phyloP scores from a whole-genome alignment of 148 eudicot species.

The Pharnaceum exiguum region DNA sequence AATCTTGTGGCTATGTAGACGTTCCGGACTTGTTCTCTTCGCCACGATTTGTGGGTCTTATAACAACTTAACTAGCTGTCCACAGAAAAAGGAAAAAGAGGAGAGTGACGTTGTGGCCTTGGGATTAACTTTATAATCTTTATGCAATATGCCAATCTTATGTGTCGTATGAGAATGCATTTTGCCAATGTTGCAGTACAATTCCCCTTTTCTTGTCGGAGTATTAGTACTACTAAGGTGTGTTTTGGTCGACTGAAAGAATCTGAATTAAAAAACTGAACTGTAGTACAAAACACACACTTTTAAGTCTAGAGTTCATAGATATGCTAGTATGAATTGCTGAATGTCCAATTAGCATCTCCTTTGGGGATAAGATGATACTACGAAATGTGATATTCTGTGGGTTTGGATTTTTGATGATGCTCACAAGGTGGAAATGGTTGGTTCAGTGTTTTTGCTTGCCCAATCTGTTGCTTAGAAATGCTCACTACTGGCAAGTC shows the following conservation, averaged over 20 bases:
- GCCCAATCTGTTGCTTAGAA: conserved; percentile 3
- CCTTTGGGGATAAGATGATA: not conserved
- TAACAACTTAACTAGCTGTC: conserved; percentile 14
- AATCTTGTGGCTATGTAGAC: too few species aligned
- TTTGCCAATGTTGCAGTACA: not conserved
- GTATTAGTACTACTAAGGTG: too few species aligned
- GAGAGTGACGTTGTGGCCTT: not conserved
- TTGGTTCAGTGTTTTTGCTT: not conserved
- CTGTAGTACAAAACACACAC: too few species aligned
- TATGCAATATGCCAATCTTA: too few species aligned
- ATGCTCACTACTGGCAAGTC: conserved; percentile 10
- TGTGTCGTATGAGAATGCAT: not conserved
- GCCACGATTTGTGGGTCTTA: conserved; percentile 15
- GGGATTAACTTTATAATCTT: too few species aligned
- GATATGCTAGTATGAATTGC: not conserved
- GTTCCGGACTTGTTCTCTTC: not conserved
- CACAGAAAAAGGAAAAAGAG: not conserved
- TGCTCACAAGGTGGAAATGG: not conserved
- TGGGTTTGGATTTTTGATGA: not conserved
- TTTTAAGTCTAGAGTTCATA: not conserved
- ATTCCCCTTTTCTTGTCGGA: too few species aligned
- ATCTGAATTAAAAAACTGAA: too few species aligned
- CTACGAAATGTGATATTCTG: not conserved
- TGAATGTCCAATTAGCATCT: not conserved
- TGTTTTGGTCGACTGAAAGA: too few species aligned